phyloP scores from a whole-genome alignment of 129 eudicot genomes.

The Flaveria trinervia region DNA sequence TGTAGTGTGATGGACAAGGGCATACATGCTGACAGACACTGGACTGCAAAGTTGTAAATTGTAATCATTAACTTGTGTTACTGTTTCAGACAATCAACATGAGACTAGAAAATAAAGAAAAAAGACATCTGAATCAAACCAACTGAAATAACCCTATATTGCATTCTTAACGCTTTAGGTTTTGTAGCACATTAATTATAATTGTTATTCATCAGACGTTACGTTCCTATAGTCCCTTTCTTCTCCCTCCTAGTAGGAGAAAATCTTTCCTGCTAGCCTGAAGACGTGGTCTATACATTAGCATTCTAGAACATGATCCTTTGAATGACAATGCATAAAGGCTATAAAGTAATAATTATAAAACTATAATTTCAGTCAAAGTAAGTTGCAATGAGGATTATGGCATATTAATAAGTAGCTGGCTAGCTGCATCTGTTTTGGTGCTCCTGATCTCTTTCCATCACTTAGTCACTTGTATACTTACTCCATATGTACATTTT shows the following conservation, averaged over 20 bases:
- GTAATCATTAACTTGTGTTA: background rate
- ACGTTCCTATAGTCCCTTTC: background rate
- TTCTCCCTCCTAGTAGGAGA: background rate
- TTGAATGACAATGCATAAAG: background rate
- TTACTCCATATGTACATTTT: background rate
- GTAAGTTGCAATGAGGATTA: background rate
- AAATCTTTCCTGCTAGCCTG: background rate
- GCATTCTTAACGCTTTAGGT: background rate
- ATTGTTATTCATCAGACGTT: background rate
- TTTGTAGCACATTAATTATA: background rate
- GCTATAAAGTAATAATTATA: background rate
- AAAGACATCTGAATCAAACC: background rate
- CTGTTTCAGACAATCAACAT: background rate
- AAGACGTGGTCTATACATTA: background rate
- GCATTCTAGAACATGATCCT: background rate
- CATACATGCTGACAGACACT: too few relatives aligned
- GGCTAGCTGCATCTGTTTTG: background rate
- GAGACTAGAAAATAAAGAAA: background rate
- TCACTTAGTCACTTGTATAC: background rate
- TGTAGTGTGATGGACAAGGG: too few relatives aligned
- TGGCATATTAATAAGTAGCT: background rate
- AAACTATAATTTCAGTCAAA: background rate
- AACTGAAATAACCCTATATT: background rate
- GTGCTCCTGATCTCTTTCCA: background rate
- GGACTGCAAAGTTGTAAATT: too few relatives aligned